phyloP scores from a whole-genome alignment of 768 basidiomycete genomes.

The Rickenella mellea region DNA sequence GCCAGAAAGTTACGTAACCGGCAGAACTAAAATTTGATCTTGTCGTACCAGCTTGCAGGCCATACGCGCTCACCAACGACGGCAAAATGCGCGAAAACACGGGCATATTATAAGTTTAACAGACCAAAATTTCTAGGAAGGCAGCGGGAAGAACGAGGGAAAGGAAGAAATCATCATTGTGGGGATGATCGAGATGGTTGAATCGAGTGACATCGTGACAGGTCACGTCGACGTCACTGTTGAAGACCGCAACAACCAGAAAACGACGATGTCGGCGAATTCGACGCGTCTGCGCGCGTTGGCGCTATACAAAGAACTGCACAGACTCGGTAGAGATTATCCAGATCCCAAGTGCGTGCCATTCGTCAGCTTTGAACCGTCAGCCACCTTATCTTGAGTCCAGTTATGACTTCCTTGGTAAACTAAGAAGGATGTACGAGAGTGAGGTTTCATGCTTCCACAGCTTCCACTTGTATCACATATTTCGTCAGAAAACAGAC shows the following conservation, averaged over 20 bases:
- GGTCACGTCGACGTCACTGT: background rate
- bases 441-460: slow-evolving; percentile 31
- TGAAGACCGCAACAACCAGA: background rate
- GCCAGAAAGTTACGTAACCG: slow-evolving; percentile 3
- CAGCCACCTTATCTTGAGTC: slow-evolving; percentile 2
- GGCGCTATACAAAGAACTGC: slow-evolving; percentile 74
- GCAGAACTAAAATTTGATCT: background rate
- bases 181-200: no score
- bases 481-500: slow-evolving; percentile 46
- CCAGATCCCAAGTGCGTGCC: slow-evolving; percentile 66
- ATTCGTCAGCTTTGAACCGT: background rate
- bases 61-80: slow-evolving; percentile 37
- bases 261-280: slow-evolving; percentile 33
- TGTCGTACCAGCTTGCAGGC: slow-evolving; percentile 34
- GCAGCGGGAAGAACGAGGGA: no score
- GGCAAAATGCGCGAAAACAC: slow-evolving; percentile 48
- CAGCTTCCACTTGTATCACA: background rate
- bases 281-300: slow-evolving; percentile 54
- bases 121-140: no score
- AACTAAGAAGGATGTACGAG: slow-evolving; percentile 63
- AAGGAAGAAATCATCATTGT: no score
- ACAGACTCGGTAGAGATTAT: slow-evolving; percentile 72
- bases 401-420: slow-evolving; percentile 73
- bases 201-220: no score
- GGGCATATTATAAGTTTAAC: no score